Base-by-base conservation (phyloP, 2,329 filamentous ascomycete species). In the Sporothrix brunneoviolacea region DNA sequence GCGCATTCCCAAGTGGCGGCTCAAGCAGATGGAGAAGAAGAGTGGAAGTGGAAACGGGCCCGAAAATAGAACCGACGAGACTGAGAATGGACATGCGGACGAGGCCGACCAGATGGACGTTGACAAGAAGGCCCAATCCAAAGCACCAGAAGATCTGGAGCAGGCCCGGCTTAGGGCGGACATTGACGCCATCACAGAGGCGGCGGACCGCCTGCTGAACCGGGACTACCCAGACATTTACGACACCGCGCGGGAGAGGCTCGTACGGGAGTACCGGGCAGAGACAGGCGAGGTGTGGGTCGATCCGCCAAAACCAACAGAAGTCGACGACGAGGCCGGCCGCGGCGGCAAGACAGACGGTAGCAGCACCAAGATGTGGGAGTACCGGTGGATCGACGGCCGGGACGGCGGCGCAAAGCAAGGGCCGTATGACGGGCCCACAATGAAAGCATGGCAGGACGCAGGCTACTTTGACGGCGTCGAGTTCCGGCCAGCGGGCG, bases 391-490 rank as follows among this genome's bases (percentile, higher is more conserved):
- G 93, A 84, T 82, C 35, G 90, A 95, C 64, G 88, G 88, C 16
- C 77, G 90, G 36, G 91, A 95, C 62, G 86, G 81, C 24, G 88
- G 80, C 10, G 77, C 80, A 42, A 78, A 79, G 52, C 89, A 98
- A 66, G 93, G 93, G 0, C 91, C 93, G 0, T 98, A 90, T 65
- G 89, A 96, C 62, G 80, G 77, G 8, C 66, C 76, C 5, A 91
- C 85, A 33, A 97, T 98, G 93, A 80, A 83, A 60, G 86, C 88
- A 3, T 98, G 93, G 93, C 82, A 86, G 58, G 82, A 88, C 55
- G 89, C 89, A 21, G 93, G 93, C 3, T 97, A 97, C 65, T 98
- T 98, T 68, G 85, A 93, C 56, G 88, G 88, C 0, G 89, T 95
- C 21, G 91, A 91, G 64, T 91, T 91, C 60, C 77, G 82, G 56